These are phyloP conservation scores for Cubamyces lactineus DNA, from an alignment of 768 basidiomycete species.

Conservation along the genomic window DNA sequence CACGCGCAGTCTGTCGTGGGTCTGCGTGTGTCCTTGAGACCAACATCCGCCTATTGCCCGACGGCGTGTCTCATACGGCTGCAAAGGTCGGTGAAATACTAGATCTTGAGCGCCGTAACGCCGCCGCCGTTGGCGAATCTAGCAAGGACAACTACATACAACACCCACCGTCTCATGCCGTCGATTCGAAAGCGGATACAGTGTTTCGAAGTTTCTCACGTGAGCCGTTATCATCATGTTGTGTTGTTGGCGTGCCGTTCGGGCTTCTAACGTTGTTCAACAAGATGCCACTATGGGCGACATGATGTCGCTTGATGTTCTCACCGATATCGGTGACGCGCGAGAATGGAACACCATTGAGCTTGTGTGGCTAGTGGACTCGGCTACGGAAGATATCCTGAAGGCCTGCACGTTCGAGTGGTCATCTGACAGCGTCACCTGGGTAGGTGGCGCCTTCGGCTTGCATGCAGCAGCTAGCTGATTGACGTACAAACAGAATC, in stretches of 20 bases:
- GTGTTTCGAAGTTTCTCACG: constrained; percentile 53
- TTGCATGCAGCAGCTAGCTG: not conserved
- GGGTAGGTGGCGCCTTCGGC: constrained; percentile 21
- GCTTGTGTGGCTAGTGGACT: constrained; percentile 43
- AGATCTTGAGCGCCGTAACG: constrained; percentile 42
- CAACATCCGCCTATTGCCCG: constrained; percentile 51
- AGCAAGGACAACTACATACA: constrained; percentile 43
- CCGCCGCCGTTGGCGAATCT: constrained; percentile 38
- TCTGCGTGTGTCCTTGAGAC: constrained; percentile 54
- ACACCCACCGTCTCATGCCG: constrained; percentile 55
- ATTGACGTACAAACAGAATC: constrained; percentile 8
- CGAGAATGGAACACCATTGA: constrained; percentile 30
- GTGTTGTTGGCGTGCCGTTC: not conserved
- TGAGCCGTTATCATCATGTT: constrained; percentile 34
- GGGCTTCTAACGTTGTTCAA: constrained; percentile 6
- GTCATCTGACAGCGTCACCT: constrained; percentile 29
- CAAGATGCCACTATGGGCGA: constrained; percentile 40
- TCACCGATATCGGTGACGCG: constrained; percentile 33
- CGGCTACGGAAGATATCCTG: constrained; percentile 33
- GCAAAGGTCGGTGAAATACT: constrained; percentile 45
- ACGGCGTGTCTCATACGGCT: constrained; percentile 28
- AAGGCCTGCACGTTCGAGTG: constrained; percentile 25
- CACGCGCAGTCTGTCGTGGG: constrained; percentile 27
- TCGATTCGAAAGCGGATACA: constrained; percentile 54
- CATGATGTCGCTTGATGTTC: constrained; percentile 42